Percentiles rank a stretch among this genome's conserved stretches.
Conservation (phyloP, 169 alveolate species). For the Perkinsus chesapeaki region DNA sequence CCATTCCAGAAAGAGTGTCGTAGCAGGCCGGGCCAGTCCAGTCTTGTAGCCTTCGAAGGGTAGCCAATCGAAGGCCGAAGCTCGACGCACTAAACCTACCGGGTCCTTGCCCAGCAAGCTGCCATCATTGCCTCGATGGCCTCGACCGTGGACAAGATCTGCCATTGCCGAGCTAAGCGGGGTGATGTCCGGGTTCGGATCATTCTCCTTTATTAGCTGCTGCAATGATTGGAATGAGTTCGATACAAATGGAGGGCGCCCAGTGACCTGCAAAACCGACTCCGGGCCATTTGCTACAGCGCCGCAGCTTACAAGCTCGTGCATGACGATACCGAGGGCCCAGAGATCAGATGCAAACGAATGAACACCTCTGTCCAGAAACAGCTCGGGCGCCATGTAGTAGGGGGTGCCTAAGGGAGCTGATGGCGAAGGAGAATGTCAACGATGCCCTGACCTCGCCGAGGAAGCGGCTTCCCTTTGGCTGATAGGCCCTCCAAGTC, state of each 20-base stretch:
- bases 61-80: slow-evolving; percentile 38
- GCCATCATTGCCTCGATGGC: slow-evolving; percentile 61
- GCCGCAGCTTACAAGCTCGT: slow-evolving; percentile 35
- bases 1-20: neutral
- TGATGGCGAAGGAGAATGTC: neutral
- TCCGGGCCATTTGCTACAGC: neutral
- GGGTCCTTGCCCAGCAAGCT: slow-evolving; percentile 68
- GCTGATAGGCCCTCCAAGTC: slow-evolving; percentile 44
- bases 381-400: slow-evolving; percentile 78
- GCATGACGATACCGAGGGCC: slow-evolving; percentile 58
- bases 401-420: slow-evolving; percentile 49
- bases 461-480: slow-evolving; percentile 20
- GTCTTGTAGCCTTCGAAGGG: slow-evolving; percentile 46
- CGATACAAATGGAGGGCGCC: slow-evolving; percentile 72
- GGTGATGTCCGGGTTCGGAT: slow-evolving; percentile 35
- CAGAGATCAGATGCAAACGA: slow-evolving; percentile 67
- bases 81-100: slow-evolving; percentile 56
- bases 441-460: slow-evolving; percentile 23
- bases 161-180: slow-evolving; percentile 46
- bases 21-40: neutral
- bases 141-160: slow-evolving; percentile 41
- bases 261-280: slow-evolving; percentile 38
- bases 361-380: slow-evolving; percentile 67
- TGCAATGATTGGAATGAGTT: slow-evolving; percentile 30
- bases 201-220: slow-evolving; percentile 44